A percentile compares a stretch with the other conserved stretches of the same genome.
These are phyloP conservation scores for Saturnispora silvae DNA, from an alignment of 805 yeast genomes.

Conservation along the genomic window DNA sequence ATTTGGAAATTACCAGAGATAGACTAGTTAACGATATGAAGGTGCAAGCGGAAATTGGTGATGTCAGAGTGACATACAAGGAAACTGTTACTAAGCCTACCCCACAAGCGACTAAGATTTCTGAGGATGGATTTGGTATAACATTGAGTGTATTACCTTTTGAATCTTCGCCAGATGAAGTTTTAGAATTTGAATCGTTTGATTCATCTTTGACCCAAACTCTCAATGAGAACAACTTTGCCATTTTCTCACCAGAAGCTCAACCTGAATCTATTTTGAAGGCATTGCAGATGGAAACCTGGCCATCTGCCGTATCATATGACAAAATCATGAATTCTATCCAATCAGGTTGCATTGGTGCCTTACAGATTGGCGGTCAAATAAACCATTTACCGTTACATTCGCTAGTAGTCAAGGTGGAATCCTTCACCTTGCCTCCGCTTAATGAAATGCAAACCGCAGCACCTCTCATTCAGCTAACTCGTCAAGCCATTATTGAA, in stretches of 20 bases:
- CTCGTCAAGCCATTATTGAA: conserved; percentile 34
- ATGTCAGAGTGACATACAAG: conserved; percentile 81
- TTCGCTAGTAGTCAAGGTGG: conserved; percentile 46
- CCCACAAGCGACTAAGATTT: conserved; percentile 14
- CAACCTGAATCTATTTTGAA: conserved; percentile 18
- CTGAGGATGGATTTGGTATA: conserved; percentile 16
- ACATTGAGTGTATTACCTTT: conserved; percentile 23
- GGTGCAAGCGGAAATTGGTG: conserved; percentile 72
- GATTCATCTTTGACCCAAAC: conserved; percentile 32
- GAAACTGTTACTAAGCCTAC: conserved; percentile 40
- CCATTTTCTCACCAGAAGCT: conserved; percentile 26
- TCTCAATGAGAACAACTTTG: conserved; percentile 39
- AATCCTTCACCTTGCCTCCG: conserved; percentile 40
- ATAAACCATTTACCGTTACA: conserved; percentile 46
- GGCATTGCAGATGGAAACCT: conserved; percentile 19
- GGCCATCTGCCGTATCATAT: conserved; percentile 39
- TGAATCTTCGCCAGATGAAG: conserved; percentile 25
- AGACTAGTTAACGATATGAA: conserved; percentile 71
- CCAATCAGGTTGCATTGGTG: conserved; percentile 48
- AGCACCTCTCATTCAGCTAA: conserved; percentile 32
- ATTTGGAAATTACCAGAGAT: conserved; percentile 78
- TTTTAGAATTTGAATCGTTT: conserved; percentile 12
- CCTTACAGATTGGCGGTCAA: conserved; percentile 60
- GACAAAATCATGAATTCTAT: conserved; percentile 45
- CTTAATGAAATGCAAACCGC: conserved; percentile 31